Conservation (phyloP, 805 yeast species). For the Nakazawaea molendinolei region DNA sequence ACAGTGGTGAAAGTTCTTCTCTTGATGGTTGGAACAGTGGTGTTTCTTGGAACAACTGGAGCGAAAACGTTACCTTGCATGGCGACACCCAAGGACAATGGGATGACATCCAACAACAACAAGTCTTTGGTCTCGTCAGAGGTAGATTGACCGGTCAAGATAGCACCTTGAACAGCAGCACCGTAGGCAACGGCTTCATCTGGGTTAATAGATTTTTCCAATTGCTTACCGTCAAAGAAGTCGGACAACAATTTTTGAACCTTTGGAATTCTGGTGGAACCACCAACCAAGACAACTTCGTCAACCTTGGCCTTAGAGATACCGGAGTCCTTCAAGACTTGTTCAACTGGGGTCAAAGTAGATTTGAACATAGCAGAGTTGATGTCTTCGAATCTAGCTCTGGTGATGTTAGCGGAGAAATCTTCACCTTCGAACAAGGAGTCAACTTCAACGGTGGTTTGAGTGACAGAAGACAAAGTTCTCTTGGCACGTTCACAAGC, state of each 20-base stretch:
- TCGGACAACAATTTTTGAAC: constrained; percentile 91
- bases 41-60: constrained; percentile 98
- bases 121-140: constrained; percentile 92
- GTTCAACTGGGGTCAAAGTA: constrained; percentile 90
- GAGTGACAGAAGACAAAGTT: constrained; percentile 93
- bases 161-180: constrained; percentile 99
- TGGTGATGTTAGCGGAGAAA: constrained; percentile 87
- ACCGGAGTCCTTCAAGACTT: constrained; percentile 89
- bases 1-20: constrained; percentile 98
- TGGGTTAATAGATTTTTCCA: constrained; percentile 95
- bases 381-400: constrained; percentile 97
- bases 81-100: constrained; percentile 98
- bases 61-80: constrained; percentile 99
- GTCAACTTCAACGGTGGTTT: constrained; percentile 95
- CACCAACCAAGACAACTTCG: constrained; percentile 96
- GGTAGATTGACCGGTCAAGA: constrained; percentile 85
- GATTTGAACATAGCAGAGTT: constrained; percentile 90
- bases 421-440: constrained; percentile 94
- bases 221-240: constrained; percentile 94
- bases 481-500: constrained; percentile 99
- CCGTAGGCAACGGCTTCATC: constrained; percentile 99
- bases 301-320: constrained; percentile 77
- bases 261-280: constrained; percentile 99
- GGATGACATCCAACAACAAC: constrained; percentile 94
- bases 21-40: constrained; percentile 98